phyloP scores from a whole-genome alignment of 306 rosid species.

The Hippophae tibetana region DNA sequence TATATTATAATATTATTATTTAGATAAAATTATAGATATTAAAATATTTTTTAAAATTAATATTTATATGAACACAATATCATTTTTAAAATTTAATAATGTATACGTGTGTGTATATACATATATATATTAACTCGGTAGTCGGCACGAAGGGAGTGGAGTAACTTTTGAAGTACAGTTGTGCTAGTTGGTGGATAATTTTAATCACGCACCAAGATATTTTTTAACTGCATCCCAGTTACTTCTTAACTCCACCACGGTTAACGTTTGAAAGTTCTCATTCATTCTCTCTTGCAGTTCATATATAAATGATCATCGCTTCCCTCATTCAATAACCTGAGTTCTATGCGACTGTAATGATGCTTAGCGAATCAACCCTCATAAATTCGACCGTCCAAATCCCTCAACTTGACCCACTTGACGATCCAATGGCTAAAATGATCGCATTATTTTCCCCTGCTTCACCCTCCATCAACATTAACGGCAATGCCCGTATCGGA shows the following conservation, averaged over 20 bases:
- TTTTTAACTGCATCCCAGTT: constrained; percentile 24
- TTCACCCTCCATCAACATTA: constrained; percentile 11
- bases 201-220: neutral
- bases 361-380: constrained; percentile 24
- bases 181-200: no score
- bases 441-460: constrained; percentile 21
- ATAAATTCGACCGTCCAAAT: constrained; percentile 29
- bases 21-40: no score
- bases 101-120: no score
- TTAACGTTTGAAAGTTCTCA: constrained; percentile 4
- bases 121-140: no score
- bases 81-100: no score
- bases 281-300: constrained; percentile 3
- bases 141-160: no score
- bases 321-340: neutral
- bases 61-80: no score
- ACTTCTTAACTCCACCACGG: constrained; percentile 31
- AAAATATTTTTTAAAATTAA: no score
- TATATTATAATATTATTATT: no score
- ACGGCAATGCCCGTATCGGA: constrained; percentile 18
- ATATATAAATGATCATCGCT: constrained; percentile 1
- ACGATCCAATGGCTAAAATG: constrained; percentile 11
- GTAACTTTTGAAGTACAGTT: no score
- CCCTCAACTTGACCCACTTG: constrained; percentile 33
- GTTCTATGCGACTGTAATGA: constrained; percentile 8